These are phyloP conservation scores for Choanephora cucurbitarum DNA, from an alignment of 371 early-diverging fungal genomes.

Conservation along the genomic window DNA sequence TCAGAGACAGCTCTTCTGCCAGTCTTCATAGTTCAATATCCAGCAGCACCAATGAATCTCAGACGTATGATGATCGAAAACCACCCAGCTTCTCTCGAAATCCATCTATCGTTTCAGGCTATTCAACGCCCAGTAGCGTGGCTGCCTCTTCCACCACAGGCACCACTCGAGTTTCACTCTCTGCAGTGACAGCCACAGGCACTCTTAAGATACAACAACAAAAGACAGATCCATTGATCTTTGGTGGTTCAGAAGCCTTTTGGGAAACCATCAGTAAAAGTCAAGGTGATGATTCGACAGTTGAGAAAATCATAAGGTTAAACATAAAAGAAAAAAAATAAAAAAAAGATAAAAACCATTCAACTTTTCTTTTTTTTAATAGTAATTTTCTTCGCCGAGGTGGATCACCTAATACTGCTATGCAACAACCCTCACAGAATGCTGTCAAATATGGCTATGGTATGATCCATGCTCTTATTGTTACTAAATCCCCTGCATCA, in stretches of 20 bases:
- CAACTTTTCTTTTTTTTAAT: background rate
- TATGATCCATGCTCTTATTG: slow-evolving; percentile 49
- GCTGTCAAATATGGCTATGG: slow-evolving; percentile 49
- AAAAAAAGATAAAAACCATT: background rate
- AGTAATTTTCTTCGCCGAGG: slow-evolving; percentile 47
- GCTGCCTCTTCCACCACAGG: slow-evolving; percentile 24
- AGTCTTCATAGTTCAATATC: slow-evolving; percentile 26
- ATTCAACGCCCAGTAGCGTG: slow-evolving; percentile 21
- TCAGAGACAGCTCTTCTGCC: slow-evolving; percentile 18
- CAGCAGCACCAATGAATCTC: slow-evolving; percentile 14
- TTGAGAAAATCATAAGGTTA: slow-evolving; percentile 48
- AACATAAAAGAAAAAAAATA: background rate
- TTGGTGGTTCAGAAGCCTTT: slow-evolving; percentile 49
- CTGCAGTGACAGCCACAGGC: slow-evolving; percentile 24
- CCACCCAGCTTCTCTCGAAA: slow-evolving; percentile 11
- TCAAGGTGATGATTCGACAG: slow-evolving; percentile 40
- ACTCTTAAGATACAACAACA: slow-evolving; percentile 34
- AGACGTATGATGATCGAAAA: background rate
- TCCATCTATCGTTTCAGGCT: slow-evolving; percentile 26
- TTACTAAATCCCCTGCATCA: slow-evolving; percentile 34
- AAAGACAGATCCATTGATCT: slow-evolving; percentile 39
- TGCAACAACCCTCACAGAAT: slow-evolving; percentile 32
- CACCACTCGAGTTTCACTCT: slow-evolving; percentile 27
- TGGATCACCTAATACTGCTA: slow-evolving; percentile 53
- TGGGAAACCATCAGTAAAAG: slow-evolving; percentile 46